These are phyloP conservation scores for Agastache rugosa DNA, from an alignment of 257 asterid species.

Conservation along the genomic window DNA sequence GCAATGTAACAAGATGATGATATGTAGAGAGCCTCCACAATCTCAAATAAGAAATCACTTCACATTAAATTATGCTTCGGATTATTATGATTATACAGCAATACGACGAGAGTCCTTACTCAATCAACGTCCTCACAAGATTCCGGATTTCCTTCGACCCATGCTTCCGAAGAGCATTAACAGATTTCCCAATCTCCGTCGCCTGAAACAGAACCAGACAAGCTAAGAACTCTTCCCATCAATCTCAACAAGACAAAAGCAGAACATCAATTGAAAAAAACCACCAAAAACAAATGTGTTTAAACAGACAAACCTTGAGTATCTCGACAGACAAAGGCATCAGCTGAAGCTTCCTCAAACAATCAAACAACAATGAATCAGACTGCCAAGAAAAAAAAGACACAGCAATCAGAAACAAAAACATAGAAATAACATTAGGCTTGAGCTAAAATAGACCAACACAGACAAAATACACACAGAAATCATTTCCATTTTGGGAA, in stretches of 20 bases:
- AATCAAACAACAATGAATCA: slow-evolving; percentile 59
- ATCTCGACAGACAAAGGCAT: slow-evolving; percentile 78
- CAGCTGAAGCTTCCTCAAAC: slow-evolving; percentile 79
- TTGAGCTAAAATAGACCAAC: slow-evolving; percentile 24
- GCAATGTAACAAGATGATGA: slow-evolving; percentile 11
- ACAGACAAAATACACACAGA: slow-evolving; percentile 1
- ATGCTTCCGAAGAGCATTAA: slow-evolving; percentile 57
- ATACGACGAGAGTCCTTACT: slow-evolving; percentile 46
- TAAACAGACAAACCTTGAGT: slow-evolving; percentile 62
- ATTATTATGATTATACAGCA: slow-evolving; percentile 25
- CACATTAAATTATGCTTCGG: slow-evolving; percentile 20
- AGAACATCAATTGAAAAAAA: slow-evolving; percentile 2
- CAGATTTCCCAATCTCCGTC: slow-evolving; percentile 65
- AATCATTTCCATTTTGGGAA: background rate
- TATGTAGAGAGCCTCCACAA: background rate
- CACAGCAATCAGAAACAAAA: slow-evolving; percentile 17
- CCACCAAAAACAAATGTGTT: slow-evolving; percentile 3
- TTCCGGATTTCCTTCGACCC: slow-evolving; percentile 55
- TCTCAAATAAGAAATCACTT: slow-evolving; percentile 20
- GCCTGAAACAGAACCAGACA: slow-evolving; percentile 49
- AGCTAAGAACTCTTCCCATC: slow-evolving; percentile 17
- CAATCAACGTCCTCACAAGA: slow-evolving; percentile 49
- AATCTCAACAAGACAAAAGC: slow-evolving; percentile 14
- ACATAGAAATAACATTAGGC: slow-evolving; percentile 1
- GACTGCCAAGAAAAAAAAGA: slow-evolving; percentile 52